A percentile compares a stretch with the other conserved stretches of the same genome.
Conservation (phyloP, 495 filamentous ascomycete genomes). For the Platismatia glauca region DNA sequence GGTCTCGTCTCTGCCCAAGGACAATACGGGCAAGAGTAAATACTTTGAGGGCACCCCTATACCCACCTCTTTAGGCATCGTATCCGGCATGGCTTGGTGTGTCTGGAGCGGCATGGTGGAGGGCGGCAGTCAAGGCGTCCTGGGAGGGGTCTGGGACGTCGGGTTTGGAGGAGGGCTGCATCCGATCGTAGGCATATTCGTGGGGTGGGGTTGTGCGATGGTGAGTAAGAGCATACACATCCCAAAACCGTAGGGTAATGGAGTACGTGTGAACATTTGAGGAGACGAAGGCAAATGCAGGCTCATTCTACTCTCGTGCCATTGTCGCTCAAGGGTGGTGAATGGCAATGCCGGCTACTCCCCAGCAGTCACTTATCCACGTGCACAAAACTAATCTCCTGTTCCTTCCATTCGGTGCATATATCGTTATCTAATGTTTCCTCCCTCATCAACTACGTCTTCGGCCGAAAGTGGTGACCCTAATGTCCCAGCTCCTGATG, state of each 20-base stretch:
- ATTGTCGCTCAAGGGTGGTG: not conserved
- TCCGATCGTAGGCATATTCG: slow-evolving; percentile 73
- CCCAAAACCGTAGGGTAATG: slow-evolving; percentile 68
- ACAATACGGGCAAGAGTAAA: slow-evolving; percentile 76
- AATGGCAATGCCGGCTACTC: not conserved
- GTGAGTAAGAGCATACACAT: slow-evolving; percentile 90
- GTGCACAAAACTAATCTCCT: not conserved
- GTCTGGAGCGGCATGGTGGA: slow-evolving; percentile 70
- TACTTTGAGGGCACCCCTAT: slow-evolving; percentile 98
- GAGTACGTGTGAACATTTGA: not conserved
- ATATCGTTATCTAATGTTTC: not conserved
- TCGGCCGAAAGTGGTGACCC: not conserved
- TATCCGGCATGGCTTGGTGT: slow-evolving; percentile 83
- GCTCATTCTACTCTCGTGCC: not conserved
- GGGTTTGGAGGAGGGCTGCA: slow-evolving; percentile 76
- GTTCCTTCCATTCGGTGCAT: not conserved
- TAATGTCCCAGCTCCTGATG: not conserved
- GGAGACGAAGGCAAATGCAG: not conserved
- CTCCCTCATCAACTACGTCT: not conserved
- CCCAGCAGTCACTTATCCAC: not conserved
- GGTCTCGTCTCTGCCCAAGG: slow-evolving; percentile 77
- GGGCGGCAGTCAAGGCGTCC: slow-evolving; percentile 62
- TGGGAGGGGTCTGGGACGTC: slow-evolving; percentile 64
- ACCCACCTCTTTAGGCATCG: slow-evolving; percentile 75
- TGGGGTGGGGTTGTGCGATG: slow-evolving; percentile 83